These are phyloP conservation scores for Entomortierella chlamydospora DNA, from an alignment of 192 early-diverging fungal genomes.

Conservation along the genomic window DNA sequence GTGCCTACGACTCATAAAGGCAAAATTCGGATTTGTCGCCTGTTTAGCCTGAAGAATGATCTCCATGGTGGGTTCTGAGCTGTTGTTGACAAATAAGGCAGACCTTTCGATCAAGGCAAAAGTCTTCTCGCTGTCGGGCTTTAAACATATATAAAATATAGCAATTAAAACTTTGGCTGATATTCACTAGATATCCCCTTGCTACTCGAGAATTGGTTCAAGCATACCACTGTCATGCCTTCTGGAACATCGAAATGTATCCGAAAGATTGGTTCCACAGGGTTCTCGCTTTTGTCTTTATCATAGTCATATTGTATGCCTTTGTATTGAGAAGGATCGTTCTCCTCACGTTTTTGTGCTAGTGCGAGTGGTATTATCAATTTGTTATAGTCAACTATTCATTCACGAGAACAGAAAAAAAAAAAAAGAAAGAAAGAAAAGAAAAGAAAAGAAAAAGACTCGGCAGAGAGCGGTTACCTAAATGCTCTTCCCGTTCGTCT, in stretches of 20 bases:
- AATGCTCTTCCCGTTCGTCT: slow-evolving; percentile 61
- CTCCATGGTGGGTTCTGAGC: slow-evolving; percentile 71
- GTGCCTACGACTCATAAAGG: slow-evolving; percentile 70
- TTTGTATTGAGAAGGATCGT: slow-evolving; percentile 14
- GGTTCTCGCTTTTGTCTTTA: slow-evolving; percentile 7
- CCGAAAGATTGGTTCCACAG: slow-evolving; percentile 23
- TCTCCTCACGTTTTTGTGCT: slow-evolving; percentile 21
- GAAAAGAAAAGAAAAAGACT: too few species aligned
- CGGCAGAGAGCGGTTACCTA: slow-evolving; percentile 48
- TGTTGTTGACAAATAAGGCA: slow-evolving; percentile 71
- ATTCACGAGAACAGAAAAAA: not conserved
- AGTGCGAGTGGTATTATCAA: not conserved
- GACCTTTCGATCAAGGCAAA: slow-evolving; percentile 79
- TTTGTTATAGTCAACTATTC: not conserved
- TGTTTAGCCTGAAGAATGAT: slow-evolving; percentile 80
- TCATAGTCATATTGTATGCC: slow-evolving; percentile 35
- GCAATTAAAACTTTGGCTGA: too few species aligned
- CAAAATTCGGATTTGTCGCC: slow-evolving; percentile 76
- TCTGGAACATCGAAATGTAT: slow-evolving; percentile 64
- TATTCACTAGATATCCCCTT: too few species aligned
- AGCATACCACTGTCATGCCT: slow-evolving; percentile 58
- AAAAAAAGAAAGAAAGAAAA: not conserved
- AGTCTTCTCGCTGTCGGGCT: slow-evolving; percentile 68
- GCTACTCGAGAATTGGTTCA: too few species aligned
- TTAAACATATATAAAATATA: too few species aligned